A percentile compares a stretch with the other conserved stretches of the same genome.
phyloP scores from a whole-genome alignment of 768 basidiomycete species.

The Tubosaeta brunneosetosa region DNA sequence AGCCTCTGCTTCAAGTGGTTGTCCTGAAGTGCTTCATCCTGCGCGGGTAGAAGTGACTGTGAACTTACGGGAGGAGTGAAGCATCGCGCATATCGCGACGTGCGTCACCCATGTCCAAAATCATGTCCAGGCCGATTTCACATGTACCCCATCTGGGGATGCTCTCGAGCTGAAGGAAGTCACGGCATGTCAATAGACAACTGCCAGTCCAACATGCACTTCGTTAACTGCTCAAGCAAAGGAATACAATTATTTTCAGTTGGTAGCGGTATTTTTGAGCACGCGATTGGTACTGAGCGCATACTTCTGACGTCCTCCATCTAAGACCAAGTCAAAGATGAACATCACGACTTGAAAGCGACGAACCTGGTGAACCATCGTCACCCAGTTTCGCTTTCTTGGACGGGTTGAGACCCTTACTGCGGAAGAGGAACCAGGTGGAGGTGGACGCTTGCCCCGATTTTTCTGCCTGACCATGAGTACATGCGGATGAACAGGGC shows the following conservation, averaged over 20 bases:
- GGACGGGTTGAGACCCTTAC: slow-evolving; percentile 30
- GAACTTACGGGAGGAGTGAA: too few species aligned
- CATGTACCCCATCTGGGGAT: too few species aligned
- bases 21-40: too few species aligned
- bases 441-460: slow-evolving; percentile 50
- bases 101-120: too few species aligned
- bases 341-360: not conserved
- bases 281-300: not conserved
- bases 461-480: slow-evolving; percentile 40
- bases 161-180: too few species aligned
- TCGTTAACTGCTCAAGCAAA: too few species aligned
- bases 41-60: too few species aligned
- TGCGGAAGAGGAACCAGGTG: slow-evolving; percentile 36
- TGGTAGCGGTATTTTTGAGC: not conserved
- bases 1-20: too few species aligned
- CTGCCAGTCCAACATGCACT: too few species aligned
- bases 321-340: not conserved
- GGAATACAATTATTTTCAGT: not conserved
- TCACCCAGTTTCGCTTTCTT: slow-evolving; percentile 37
- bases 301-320: not conserved
- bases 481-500: not conserved
- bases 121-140: too few species aligned
- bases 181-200: too few species aligned
- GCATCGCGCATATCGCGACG: too few species aligned
- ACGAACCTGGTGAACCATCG: slow-evolving; percentile 12